Evolutionary conservation across 2,329 filamentous ascomycete species (phyloP), one percentile per base, ranked within the genome.

Genomic region (Pseudogymnoascus sp.): DNA sequence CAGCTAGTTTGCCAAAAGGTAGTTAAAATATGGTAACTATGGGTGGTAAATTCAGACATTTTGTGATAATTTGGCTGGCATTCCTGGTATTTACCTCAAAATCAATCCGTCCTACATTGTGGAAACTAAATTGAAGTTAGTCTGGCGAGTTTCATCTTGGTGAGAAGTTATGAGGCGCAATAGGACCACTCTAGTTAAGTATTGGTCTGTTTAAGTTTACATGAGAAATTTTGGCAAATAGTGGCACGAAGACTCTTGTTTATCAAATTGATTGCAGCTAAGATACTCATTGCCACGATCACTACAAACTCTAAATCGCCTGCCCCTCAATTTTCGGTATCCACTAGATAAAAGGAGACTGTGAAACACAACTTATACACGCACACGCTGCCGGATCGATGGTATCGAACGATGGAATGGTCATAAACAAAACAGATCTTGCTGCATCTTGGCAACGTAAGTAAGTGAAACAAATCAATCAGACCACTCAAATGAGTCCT

Each of bases 381-480:
- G 28, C 28, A 55, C 49, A 55, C 49, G 49, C 49, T 55, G 49
- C 49, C 49, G 49, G 49, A 55, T 55, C 49, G 49, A 55, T 55
- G 49, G 49, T 55, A 33, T 55, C 49, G 49, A 55, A 22, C 28
- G 28, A 55, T 55, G 49, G 49, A 55, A 55, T 55, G 28, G 49
- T 55, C 49, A 55, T 55, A 55, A 55, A 55, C 49, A 55, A 55
- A 55, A 55, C 49, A 55, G 49, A 55, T 55, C 28, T 55, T 55
- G 30, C 49, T 55, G 49, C 49, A 33, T 19, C 49, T 55, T 55
- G 49, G 49, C 49, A 55, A 55, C 49, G 49, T 33, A 55, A 55
- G 16, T 55, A 55, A 55, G 49, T 55, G 49, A 55, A 55, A 55
- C 49, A 55, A 33, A 55, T 55, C 49, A 55, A 55, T 55, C 33